Base-by-base conservation (phyloP, 495 filamentous ascomycete species). In the Terfezia claveryi region DNA sequence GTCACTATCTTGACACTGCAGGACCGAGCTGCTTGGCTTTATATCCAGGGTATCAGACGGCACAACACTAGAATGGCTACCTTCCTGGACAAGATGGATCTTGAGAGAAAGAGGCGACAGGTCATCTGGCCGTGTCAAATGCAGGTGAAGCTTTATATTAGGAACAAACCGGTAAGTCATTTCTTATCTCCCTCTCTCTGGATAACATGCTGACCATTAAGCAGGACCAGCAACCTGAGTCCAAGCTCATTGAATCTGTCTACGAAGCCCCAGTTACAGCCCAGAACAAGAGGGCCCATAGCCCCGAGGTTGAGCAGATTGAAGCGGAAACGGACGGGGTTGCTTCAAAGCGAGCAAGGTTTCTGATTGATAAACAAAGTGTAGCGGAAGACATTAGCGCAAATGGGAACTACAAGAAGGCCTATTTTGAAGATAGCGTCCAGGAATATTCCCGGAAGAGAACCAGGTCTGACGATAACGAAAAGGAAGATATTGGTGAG, bases 21-120 rank as follows among this genome's bases (percentile, higher is more conserved):
- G 37, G 63, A 65, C 46, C 46, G 56, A 6, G 63, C 63, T 3
- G 63, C 63, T 11, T 56, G 55, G 41, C 23, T 56, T 17, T 61
- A 65, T 10, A 62, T 65, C 14, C 38, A 60, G 32, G 63, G 56
- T 0, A 57, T 65, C 14, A 46, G 49, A 23, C 44, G 53, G 23
- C 57, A 60, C 9, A 65, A 65, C 38, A 36, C 51, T 17, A 44
- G 20, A 8, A 27, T 65, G 14, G 55, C 63, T 7, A 36, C 50
- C 8, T 27, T 53, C 49, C 56, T 66, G 50, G 61, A 57, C 14
- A 55, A 58, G 37, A 60, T 60, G 57, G 62, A 65, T 38, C 44
- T 57, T 17, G 63, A 65, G 52, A 62, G 63, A n/a, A 65, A 65
- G 38, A 54, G 63, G 37, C 55, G 57, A 23, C 63, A 65, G 50